Base-by-base conservation (phyloP, 1,139 yeast species). In the Protomyces pachydermus region DNA sequence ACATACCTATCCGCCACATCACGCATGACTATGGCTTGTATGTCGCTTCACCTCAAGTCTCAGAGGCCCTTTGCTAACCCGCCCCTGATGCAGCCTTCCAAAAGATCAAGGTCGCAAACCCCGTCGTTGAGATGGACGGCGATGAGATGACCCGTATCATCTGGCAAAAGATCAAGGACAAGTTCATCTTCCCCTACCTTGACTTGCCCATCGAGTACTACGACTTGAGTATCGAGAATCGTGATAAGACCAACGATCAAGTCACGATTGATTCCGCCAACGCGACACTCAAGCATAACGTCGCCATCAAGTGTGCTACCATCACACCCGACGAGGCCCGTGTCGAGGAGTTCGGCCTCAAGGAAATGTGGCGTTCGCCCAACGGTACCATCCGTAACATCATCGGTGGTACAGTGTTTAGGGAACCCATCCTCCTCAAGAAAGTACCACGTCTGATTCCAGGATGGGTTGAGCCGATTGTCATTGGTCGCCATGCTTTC, bases 301-400 rank as follows among this genome's bases (percentile, higher is more conserved):
- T 91, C 58, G 98, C 96, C 67, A 87, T 91, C 72, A 91, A 91
- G 80, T 91, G 98, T 79, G 98, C 98, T 61, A 91, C 98, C 65
- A 91, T 91, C 76, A 91, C 98, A n/a, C 98, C 98, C 8, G 98
- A 91, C 75, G 98, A 91, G 79, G 91, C 88, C 53, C 84, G 98
- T 72, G 97, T 91, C 64, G 79, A 88, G 76, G 98, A 91, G 78
- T 91, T 90, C 76, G 79, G 82, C 68, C 83, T 91, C 76, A 91
- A 91, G 79, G 87, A 91, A 77, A 91, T 91, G 98, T 91, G 97
- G 97, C 82, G 88, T 65, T 89, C 97, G 28, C 98, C 98, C 70
- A 91, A 91, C 77, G 98, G 98, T 70, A 91, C 98, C 56, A 88
- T 91, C 75, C 85, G 98, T 78, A 91, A 91, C 78, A 87, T 91